Percentiles rank a stretch among this genome's conserved stretches.
Evolutionary conservation across 2,329 filamentous ascomycete genomes (phyloP).

Genomic region (Aureobasidium lini): DNA sequence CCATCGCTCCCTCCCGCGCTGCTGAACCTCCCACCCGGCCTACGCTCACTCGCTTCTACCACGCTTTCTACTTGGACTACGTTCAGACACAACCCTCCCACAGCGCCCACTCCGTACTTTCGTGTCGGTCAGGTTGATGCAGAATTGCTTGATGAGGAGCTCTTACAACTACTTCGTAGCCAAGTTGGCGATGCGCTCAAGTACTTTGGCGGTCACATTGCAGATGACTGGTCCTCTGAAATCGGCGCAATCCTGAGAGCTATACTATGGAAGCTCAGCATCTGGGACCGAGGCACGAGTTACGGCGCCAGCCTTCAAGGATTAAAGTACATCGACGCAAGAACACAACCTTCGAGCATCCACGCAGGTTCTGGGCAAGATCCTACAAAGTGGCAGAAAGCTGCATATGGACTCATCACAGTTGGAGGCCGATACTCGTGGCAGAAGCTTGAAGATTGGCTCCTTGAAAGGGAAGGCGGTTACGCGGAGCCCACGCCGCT

Average conservation of each 20-base stretch:
- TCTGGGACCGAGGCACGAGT: conserved; percentile 94
- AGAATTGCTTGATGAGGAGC: conserved; percentile 87
- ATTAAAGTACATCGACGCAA: conserved; percentile 77
- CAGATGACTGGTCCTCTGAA: conserved; percentile 82
- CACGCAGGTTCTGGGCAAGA: conserved; percentile 33
- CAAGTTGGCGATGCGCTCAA: conserved; percentile 85
- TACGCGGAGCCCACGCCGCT: conserved; percentile 51
- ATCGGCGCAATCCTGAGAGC: conserved; percentile 70
- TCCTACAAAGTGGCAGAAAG: conserved; percentile 77
- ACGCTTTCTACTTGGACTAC: conserved; percentile 18
- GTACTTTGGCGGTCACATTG: conserved; percentile 70
- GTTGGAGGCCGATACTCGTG: conserved; percentile 84
- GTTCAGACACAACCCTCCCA: conserved; percentile 65
- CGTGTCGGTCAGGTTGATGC: conserved; percentile 94
- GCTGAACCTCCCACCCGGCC: conserved; percentile 43
- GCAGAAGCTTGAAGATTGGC: conserved; percentile 85
- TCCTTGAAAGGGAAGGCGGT: conserved; percentile 68
- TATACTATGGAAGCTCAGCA: conserved; percentile 83
- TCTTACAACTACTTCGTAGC: conserved; percentile 73
- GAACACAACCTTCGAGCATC: background rate
- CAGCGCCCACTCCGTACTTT: conserved; percentile 77
- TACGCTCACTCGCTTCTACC: conserved; percentile 41
- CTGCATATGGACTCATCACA: conserved; percentile 73
- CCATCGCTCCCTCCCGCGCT: conserved; percentile 20
- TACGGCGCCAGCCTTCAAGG: conserved; percentile 93